Conservation (phyloP, 2,329 filamentous ascomycete species). For the Rhynchosporium graminicola region DNA sequence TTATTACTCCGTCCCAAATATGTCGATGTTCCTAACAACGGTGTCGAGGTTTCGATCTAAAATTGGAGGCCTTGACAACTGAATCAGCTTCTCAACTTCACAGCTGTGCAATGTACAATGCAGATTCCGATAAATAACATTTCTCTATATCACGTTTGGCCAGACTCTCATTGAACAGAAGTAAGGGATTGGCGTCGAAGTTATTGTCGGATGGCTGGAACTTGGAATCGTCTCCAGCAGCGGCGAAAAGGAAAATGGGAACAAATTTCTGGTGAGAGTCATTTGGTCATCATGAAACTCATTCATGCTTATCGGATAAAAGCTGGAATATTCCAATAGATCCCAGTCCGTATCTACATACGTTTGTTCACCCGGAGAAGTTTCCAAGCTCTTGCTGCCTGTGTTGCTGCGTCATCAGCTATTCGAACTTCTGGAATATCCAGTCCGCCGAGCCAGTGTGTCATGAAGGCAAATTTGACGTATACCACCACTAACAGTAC, state of each 20-base stretch:
- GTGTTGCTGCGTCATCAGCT: neutral
- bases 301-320: neutral
- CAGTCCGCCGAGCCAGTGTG: neutral
- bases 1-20: neutral
- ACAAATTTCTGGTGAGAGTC: neutral
- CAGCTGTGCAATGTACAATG: neutral
- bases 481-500: too few relatives aligned
- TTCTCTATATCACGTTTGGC: too few relatives aligned
- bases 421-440: neutral
- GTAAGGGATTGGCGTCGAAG: too few relatives aligned
- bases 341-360: neutral
- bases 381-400: neutral
- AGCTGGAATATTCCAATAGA: neutral
- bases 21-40: neutral
- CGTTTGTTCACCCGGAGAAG: neutral
- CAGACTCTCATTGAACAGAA: neutral
- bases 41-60: neutral
- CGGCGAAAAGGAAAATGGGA: too few relatives aligned
- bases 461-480: neutral
- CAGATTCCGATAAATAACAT: neutral
- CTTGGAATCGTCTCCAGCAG: neutral
- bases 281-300: neutral
- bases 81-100: neutral
- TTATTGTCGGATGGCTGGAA: neutral
- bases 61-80: neutral